Evolutionary conservation across 768 basidiomycete species (phyloP), one percentile per base, ranked within the genome.

Genomic region (Mycena pura): DNA sequence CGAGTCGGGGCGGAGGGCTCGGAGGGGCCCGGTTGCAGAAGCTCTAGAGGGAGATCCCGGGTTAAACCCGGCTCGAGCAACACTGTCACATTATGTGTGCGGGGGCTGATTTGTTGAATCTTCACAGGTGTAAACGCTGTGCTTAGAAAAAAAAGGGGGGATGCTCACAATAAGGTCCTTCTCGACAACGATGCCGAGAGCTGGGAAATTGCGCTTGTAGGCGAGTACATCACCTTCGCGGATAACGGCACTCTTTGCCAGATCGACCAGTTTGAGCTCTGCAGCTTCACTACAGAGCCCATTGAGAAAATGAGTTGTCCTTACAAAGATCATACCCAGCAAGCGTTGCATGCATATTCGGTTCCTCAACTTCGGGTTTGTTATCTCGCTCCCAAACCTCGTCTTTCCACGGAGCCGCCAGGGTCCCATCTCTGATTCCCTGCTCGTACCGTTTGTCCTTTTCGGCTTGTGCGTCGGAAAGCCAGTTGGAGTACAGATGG

Each of bases 331-430:
- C 73, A 21, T 65, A 80, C 78, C 79, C 78, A 38, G 76, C 76
- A 34, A 24, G 59, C 55, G 24, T 25, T 15, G 36, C 19, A 40
- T 40, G 50, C 9, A 29, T 27, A 29, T 32, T 24, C 43, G 49
- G 43, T 38, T 34, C 64, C 46, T 53, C 59, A 50, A 67, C 67
- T 25, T 36, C n/a, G n/a, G n/a, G n/a, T 36, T 34, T n/a, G 43
- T 85, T 80, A 6, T 82, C 80, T 36, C 70, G 72, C 46, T 80
- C 79, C 87, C 87, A 89, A 31, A 76, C 79, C 31, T 87, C 84
- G 66, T 89, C 87, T 67, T 89, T 89, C 85, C 86, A 87, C 36
- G 83, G 78, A 13, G 81, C 86, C 28, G 84, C 80, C 31, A 85
- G 54, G 8, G 74, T 78, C 1, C 86, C 86, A 14, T 75, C 68